Evolutionary conservation across 164 flowering plant species (phyloP), one percentile per base, ranked within the genome.

Genomic region (Tinospora cordifolia): DNA sequence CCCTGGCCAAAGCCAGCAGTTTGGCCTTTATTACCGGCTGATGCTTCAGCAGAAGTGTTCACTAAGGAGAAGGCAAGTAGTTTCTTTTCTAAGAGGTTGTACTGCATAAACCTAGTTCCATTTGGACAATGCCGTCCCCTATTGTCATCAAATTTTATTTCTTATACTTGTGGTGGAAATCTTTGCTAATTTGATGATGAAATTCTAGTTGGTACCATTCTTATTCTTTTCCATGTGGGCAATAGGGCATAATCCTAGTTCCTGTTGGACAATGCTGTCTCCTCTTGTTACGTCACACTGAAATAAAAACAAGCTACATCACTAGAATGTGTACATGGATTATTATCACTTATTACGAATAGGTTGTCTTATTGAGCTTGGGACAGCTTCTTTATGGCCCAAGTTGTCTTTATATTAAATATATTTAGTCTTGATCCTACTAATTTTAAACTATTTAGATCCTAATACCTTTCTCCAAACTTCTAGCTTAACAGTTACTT

Each of bases 1-100:
- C 93, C 98, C 67, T 94, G 99, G 99, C 97, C 99, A 57, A 94
- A 87, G 81, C 97, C 97, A 66, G 84, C 86, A 39, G 82, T 87
- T 68, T 94, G 99, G 99, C 99, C 99, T 75, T 79, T 84, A 63
- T 79, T 92, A 75, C 96, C 98, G 51, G 72, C 93, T 64, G 96
- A 92, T 80, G 90, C 96, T 79, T 85, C 97, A 44, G 73, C 93
- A 34, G 83, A 79, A 74, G 96, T 90, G 73, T 81, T 90, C 71
- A 82, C 47, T n/a, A 94, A 92, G 83, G 99, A 94, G 80, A 94
- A 92, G 93, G 98, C 80, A 81, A 83, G 85, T 85, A 22, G 36
- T 30, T 30, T 47, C 54, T 47, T 6, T 47, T 47, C 19, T 47
- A 47, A 47, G 19, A 47, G 54, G 19, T 10, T 12, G 10, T 12